Percentiles rank a stretch among this genome's conserved stretches.
Conservation (phyloP, 2,329 filamentous ascomycete species). For the Fusarium fracticaudum region DNA sequence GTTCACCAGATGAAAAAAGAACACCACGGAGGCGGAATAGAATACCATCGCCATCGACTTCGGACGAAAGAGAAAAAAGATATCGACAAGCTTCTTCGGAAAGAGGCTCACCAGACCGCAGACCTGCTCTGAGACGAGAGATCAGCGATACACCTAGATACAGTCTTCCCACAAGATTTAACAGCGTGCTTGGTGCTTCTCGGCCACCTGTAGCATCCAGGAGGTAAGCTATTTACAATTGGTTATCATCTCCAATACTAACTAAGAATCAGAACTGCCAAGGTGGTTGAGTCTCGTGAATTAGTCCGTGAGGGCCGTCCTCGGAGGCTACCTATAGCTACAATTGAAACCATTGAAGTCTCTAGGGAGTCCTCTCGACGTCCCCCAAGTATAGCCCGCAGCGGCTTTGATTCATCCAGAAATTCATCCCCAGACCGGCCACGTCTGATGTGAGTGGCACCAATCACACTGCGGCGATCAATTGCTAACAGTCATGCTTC, state of each 20-base stretch:
- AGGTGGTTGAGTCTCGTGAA: conserved; percentile 40
- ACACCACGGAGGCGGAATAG: conserved; percentile 35
- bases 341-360: conserved; percentile 29
- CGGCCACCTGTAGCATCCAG: conserved; percentile 48
- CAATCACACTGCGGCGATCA: neutral
- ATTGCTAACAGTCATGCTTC: conserved; percentile 22
- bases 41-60: conserved; percentile 33
- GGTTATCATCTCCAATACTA: neutral
- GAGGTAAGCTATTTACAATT: conserved; percentile 36
- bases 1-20: conserved; percentile 40
- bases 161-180: conserved; percentile 37
- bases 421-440: conserved; percentile 43
- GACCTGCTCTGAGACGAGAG: conserved; percentile 43
- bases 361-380: conserved; percentile 42
- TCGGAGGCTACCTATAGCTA: conserved; percentile 22
- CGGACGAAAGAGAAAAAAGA: conserved; percentile 40
- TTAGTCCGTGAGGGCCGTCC: conserved; percentile 36
- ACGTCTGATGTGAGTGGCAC: conserved; percentile 37
- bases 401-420: conserved; percentile 41
- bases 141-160: conserved; percentile 45
- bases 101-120: conserved; percentile 42
- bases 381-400: conserved; percentile 42
- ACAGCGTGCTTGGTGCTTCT: conserved; percentile 48
- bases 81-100: conserved; percentile 42
- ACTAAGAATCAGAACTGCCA: conserved; percentile 26